Evolutionary conservation across 345 rosid species (phyloP), one percentile per base, ranked within the genome.

Genomic region (Cardamine resedifolia): DNA sequence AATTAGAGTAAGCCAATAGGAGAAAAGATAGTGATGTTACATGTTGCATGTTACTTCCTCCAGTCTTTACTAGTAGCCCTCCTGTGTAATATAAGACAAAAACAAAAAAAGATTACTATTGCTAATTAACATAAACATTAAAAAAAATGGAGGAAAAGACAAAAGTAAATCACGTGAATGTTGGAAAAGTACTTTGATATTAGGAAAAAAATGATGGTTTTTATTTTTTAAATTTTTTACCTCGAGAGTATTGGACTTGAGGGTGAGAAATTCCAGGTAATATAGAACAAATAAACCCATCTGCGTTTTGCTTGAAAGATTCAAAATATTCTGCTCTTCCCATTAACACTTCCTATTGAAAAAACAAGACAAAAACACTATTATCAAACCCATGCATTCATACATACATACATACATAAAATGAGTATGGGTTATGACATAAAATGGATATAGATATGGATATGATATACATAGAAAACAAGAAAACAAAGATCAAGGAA

Each of bases 31-130:
- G 67, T 31, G 98, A 84, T 45, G 99, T 92, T 76, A 96, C 99
- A 77, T 91, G 93, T 78, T 96, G 99, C 86, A 96, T 85, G 89
- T 96, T 96, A 82, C 97, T 88, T 36, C 88, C 99, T 52, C 91
- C 92, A 52, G 96, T 87, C 74, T 92, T 92, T 73, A 88, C 90
- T 51, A 92, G 81, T 80, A 96, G 69, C 3, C 99, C 99, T 55
- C 98, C 97, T 88, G 61, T 70, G 59, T 50, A 21, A 4, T 10
- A n/a, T 31, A 59, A 9, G 1, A 10, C 8, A 31, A 75, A 53
- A 36, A 65, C n/a, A 28, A 44, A 15, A 2, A 16, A 7, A 55
- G 16, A 44, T 69, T 69, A 66, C 31, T 50, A 44, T 20, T 58
- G 20, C 36, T 58, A 20, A 45, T 45, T 33, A 45, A 14, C 44